Evolutionary conservation across 1,284 basidiomycete species (phyloP).

Genomic region (Cryptococcus deneoformans): DNA sequence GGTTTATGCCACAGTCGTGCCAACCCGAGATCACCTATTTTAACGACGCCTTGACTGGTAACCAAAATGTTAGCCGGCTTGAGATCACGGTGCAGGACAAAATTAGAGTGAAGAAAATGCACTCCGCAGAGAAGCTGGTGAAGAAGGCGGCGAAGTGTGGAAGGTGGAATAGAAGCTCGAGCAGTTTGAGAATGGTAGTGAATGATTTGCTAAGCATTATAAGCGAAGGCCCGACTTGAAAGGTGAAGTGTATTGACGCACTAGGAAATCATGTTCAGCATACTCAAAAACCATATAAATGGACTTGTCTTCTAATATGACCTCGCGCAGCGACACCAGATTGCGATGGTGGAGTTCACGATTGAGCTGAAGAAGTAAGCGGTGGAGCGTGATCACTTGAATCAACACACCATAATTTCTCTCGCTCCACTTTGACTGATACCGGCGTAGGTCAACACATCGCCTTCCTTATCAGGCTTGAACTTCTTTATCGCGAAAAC

Average conservation of each 20-base stretch:
- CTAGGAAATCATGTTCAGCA: constrained; percentile 96
- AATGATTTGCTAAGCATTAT: constrained; percentile 79
- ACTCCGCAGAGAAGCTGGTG: constrained; percentile 97
- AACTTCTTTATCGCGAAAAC: constrained; percentile 99
- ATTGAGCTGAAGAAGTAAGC: constrained; percentile 63
- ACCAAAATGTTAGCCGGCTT: constrained; percentile 99
- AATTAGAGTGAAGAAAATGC: constrained; percentile 89
- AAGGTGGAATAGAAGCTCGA: constrained; percentile 64
- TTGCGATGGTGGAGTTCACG: constrained; percentile 93
- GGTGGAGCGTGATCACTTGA: background rate
- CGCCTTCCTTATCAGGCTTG: constrained; percentile 98
- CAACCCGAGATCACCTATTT: constrained; percentile 95
- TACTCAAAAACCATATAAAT: constrained; percentile 99
- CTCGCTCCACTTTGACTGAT: constrained; percentile 85
- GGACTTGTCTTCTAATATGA: constrained; percentile 95
- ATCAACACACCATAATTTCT: constrained; percentile 16
- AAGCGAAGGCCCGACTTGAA: background rate
- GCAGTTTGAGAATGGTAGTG: constrained; percentile 93
- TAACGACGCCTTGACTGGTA: constrained; percentile 82
- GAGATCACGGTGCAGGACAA: constrained; percentile 93
- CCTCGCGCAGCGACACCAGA: constrained; percentile 85
- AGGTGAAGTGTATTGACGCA: constrained; percentile 49
- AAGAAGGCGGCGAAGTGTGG: constrained; percentile 87
- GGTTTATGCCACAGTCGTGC: constrained; percentile 65
- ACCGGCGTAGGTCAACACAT: constrained; percentile 88